Base-by-base conservation (phyloP, 148 eudicot species). In the Silene latifolia region DNA sequence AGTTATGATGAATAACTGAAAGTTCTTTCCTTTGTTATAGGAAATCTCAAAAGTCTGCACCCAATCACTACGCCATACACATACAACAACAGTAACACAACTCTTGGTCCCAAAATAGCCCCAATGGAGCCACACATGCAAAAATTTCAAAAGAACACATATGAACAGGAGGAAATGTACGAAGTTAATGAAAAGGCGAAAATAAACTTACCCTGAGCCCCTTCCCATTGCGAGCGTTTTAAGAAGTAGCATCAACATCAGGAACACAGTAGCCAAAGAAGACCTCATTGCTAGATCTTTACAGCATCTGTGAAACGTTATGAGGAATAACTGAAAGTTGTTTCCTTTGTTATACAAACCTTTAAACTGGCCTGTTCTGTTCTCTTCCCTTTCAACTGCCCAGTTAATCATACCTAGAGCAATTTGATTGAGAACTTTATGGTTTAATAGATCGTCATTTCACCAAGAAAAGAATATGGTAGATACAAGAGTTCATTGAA, bases 401-500 rank as follows among this genome's bases (percentile, higher is more conserved):
- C 23, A 13, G 69, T 20, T 47, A 44, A 71, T 14, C n/a, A 77
- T 32, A 47, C 67, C 10, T 67, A 27, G 35, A 71, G 19, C 17
- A 24, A 17, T 3, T 15, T 3, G 13, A 57, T 71, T 44, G 21
- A 48, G 17, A 74, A 44, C 8, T 21, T 42, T 20, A 27, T 5
- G 23, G 18, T 5, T 67, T 74, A 25, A n/a, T 47, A 17, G 10
- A 35, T 35, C 65, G 20, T 44, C 27, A 78, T 64, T 17, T 24
- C 57, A 42, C 14, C 23, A 66, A 57, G 20, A 2, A 53, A n/a
- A 59, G 68, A 73, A 73, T 48, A 35, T 53, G 51, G 69, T n/a
- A 39, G 35, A 67, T 46, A 75, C 72, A 74, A 74, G 8, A 81
- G 51, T 60, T 86, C 76, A 78, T 47, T 69, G 48, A 80, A 47